phyloP scores from a whole-genome alignment of 768 basidiomycete species.

The Kwoniella sp. region DNA sequence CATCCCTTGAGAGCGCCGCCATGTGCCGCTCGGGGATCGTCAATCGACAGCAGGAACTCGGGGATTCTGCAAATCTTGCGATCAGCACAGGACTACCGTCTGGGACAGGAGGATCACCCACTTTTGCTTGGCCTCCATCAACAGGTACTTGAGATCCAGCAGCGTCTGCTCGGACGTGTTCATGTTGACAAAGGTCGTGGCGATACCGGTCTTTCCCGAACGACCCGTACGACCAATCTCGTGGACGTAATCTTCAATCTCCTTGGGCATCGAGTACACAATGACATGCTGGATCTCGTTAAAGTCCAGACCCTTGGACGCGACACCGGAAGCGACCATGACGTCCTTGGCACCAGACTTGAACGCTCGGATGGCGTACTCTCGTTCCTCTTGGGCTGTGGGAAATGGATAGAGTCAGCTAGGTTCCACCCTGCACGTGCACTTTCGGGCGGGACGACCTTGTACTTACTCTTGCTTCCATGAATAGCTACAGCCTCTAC shows the following conservation, averaged over 20 bases:
- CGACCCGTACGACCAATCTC: slow-evolving; percentile 98
- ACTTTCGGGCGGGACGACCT: neutral
- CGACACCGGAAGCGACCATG: slow-evolving; percentile 97
- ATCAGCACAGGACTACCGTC: neutral
- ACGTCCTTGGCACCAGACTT: slow-evolving; percentile 97
- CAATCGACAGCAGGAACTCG: slow-evolving; percentile 80
- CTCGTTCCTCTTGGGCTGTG: slow-evolving; percentile 92
- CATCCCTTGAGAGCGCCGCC: slow-evolving; percentile 79
- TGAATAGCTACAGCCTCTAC: slow-evolving; percentile 98
- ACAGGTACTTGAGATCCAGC: slow-evolving; percentile 89
- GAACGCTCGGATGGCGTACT: slow-evolving; percentile 97
- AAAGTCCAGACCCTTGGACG: slow-evolving; percentile 97
- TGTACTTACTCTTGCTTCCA: slow-evolving; percentile 82
- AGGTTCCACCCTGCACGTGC: neutral
- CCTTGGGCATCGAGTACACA: slow-evolving; percentile 98
- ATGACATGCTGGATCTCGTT: slow-evolving; percentile 99
- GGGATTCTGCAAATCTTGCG: slow-evolving; percentile 66
- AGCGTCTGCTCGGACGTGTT: slow-evolving; percentile 93
- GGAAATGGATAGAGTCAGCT: too few species aligned
- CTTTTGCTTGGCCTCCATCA: slow-evolving; percentile 98
- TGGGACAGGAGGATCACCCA: slow-evolving; percentile 51
- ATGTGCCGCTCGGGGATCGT: slow-evolving; percentile 79
- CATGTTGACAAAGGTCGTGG: slow-evolving; percentile 98
- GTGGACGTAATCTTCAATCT: slow-evolving; percentile 99
- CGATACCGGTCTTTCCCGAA: slow-evolving; percentile 96